Evolutionary conservation across 495 filamentous ascomycete genomes (phyloP), one percentile per base, ranked within the genome.

Genomic region (Terfezia claveryi): DNA sequence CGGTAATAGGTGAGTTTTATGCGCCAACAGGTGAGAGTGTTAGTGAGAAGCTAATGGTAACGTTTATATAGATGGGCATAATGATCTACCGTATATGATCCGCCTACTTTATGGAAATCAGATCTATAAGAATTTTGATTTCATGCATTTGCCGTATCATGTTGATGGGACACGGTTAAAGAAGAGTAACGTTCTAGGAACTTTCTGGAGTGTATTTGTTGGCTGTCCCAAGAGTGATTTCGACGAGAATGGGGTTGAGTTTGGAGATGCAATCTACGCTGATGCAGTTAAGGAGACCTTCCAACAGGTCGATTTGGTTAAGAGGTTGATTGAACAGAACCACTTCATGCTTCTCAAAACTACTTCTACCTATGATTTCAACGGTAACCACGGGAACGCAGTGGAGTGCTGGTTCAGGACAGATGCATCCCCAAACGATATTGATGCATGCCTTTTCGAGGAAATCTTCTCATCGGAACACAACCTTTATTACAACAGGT

Each of bases 151-250:
- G 44, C 52, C 59, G 0, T 68, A 65, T n/a, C 87, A 96, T 60
- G 82, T 92, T 41, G 89, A 96, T 66, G 66, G 94, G 8, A 82
- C 84, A 0, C 71, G 78, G n/a, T 66, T 80, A 37, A 61, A 59
- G 11, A 38, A 67, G 20, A 76, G 76, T 5, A 64, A 66, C 32
- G 70, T 75, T 17, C 74, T 49, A 38, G 83, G 88, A 27, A 79
- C 83, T 8, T 95, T 98, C 66, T 98, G 91, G 91, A 88, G 82
- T 66, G 86, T 87, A 14, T 96, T 73, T 62, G 76, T 83, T 23
- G 75, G 74, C 0, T 96, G 89, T 65, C 85, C 89, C 0, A 62
- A 63, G 8, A 14, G 14, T 14, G 17, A 46, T 46, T 46, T 46
- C 41, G 41, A 46, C 8, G 17, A 20, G n/a, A 74, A 87, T 56